phyloP scores from a whole-genome alignment of 768 basidiomycete genomes.

The Coprinopsis marcescibilis region DNA sequence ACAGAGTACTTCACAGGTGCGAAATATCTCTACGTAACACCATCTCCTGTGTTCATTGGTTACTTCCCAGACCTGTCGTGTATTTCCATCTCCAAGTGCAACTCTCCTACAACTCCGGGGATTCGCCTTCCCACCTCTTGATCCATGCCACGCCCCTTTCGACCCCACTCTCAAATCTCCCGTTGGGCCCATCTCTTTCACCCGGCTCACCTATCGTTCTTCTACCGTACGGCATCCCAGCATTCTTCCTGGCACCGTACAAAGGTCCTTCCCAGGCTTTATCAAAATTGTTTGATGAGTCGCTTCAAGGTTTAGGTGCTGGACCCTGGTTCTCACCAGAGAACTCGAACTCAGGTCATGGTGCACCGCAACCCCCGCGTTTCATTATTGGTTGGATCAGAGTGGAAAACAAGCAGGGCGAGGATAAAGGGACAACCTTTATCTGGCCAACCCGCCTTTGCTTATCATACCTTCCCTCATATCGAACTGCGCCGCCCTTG shows the following conservation, averaged over 20 bases:
- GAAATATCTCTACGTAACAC: slow-evolving; percentile 2
- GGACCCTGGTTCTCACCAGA: too few species aligned
- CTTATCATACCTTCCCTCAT: slow-evolving; percentile 35
- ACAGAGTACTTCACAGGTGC: slow-evolving; percentile 44
- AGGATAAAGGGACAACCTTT: slow-evolving; percentile 71
- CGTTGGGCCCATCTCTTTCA: slow-evolving; percentile 36
- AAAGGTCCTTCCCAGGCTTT: slow-evolving; percentile 59
- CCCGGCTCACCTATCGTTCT: slow-evolving; percentile 65
- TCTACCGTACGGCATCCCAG: slow-evolving; percentile 66
- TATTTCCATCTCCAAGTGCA: slow-evolving; percentile 57
- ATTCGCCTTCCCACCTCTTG: slow-evolving; percentile 38
- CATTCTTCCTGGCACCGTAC: slow-evolving; percentile 69
- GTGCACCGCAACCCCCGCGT: slow-evolving; percentile 13
- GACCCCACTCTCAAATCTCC: slow-evolving; percentile 46
- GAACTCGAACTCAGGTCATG: too few species aligned
- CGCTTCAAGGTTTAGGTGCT: slow-evolving; percentile 58
- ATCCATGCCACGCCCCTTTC: slow-evolving; percentile 58
- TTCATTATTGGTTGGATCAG: slow-evolving; percentile 71
- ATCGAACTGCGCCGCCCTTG: slow-evolving; percentile 34
- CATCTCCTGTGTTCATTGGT: slow-evolving; percentile 8
- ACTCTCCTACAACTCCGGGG: slow-evolving; percentile 24
- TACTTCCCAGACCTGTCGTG: slow-evolving; percentile 46
- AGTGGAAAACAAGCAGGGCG: slow-evolving; percentile 73
- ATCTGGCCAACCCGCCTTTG: slow-evolving; percentile 69
- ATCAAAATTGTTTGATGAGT: slow-evolving; percentile 55